Base-by-base conservation (phyloP, 179 eudicot genomes). In the Carnegiea gigantea region DNA sequence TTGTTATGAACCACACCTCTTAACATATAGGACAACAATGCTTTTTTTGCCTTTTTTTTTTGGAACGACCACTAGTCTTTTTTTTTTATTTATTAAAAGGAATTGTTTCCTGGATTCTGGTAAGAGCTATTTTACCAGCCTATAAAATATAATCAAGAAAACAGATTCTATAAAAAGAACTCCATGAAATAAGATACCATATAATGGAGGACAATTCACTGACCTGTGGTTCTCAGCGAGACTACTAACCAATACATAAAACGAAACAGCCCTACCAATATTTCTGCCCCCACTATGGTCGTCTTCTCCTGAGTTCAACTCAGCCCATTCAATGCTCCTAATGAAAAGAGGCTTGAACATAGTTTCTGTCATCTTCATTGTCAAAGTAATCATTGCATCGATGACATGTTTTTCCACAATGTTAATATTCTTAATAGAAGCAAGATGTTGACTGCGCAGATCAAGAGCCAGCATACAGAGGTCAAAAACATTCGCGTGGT, bases 291-390 rank as follows among this genome's bases (percentile, higher is more conserved):
- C 91, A 5, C 54, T 23, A 46, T 48, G 43, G 75, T 85, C 90
- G 80, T 53, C 84, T 76, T 84, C 91, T 74, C 82, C 89, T 48
- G 79, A 71, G 57, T 81, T 86, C 20, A 92, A 83, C 77, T 91
- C 97, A 10, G 88, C 93, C 99, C 99, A 96, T 81, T 96, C 98
- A 78, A 96, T 85, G 77, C 92, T 85, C 84, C 87, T 89, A 67
- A 94, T 85, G 85, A 96, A 94, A 76, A 96, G 95, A 84, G 99
- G 98, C 90, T 86, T 92, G 85, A 96, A 96, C 97, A 93, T 96
- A 64, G 91, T 89, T 86, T 94, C 99, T 9, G 99, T 94, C 86
- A 96, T 95, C 88, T 92, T 96, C 98, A 92, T 87, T 10, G 97
- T 88, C 86, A 96, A 90, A 81, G 79, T 70, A 83, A 92, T 86